Conservation (phyloP, 225 moss, liverwort and hornwort genomes). For the Straminergon stramineum region DNA sequence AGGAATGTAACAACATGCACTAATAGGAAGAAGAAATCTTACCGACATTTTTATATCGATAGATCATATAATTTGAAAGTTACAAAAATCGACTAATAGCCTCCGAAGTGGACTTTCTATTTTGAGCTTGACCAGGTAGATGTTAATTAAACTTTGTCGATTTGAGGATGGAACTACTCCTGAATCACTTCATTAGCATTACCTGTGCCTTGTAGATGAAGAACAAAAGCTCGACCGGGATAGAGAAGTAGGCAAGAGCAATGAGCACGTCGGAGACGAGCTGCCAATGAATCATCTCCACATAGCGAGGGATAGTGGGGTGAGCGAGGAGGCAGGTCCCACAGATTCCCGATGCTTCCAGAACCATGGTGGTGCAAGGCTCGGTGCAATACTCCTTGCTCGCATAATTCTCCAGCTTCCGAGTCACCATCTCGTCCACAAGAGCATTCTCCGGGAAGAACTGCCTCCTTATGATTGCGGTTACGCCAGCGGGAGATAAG, state of each 20-base stretch:
- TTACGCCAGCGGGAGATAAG: constrained; percentile 9
- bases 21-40: not conserved
- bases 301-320: constrained; percentile 37
- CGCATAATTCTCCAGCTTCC: constrained; percentile 20
- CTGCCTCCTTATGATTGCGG: constrained; percentile 25
- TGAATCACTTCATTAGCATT: not conserved
- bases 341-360: constrained; percentile 15
- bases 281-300: constrained; percentile 71
- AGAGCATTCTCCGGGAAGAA: constrained; percentile 32
- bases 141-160: not conserved
- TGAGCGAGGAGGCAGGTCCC: constrained; percentile 30
- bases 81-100: not conserved
- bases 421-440: not conserved
- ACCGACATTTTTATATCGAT: not conserved
- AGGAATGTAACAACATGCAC: not conserved
- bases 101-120: not conserved
- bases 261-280: constrained; percentile 80
- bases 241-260: constrained; percentile 86
- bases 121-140: not conserved
- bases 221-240: constrained; percentile 76
- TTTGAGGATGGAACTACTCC: not conserved
- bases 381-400: constrained; percentile 33
- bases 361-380: constrained; percentile 39
- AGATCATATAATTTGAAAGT: not conserved
- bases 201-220: constrained; percentile 74